These are phyloP conservation scores for Fraxinus sp. DNA, from an alignment of 305 asterid genomes.

Conservation along the genomic window DNA sequence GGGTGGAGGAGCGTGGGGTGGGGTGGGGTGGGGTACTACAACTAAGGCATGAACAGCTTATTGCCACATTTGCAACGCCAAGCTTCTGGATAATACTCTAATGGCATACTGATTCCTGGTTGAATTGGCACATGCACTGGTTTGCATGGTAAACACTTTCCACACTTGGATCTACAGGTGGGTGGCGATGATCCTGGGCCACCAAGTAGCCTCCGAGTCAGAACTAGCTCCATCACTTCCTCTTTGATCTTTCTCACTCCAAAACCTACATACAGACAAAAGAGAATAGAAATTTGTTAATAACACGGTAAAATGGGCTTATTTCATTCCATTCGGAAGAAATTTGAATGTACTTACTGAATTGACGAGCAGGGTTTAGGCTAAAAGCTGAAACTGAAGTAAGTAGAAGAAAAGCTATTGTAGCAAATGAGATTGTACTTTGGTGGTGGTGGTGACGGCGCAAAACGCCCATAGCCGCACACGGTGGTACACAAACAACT, in stretches of 20 bases:
- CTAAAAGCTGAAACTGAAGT: conserved; percentile 43
- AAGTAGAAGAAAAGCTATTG: conserved; percentile 52
- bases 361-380: conserved; percentile 36
- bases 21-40: background rate
- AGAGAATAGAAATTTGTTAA: background rate
- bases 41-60: conserved; percentile 66
- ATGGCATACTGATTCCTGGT: conserved; percentile 61
- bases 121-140: conserved; percentile 79
- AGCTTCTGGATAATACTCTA: conserved; percentile 90
- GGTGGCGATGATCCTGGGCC: conserved; percentile 86
- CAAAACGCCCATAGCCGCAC: background rate
- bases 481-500: background rate
- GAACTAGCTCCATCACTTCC: conserved; percentile 28
- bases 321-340: background rate
- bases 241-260: conserved; percentile 30
- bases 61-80: conserved; percentile 88
- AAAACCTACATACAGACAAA: conserved; percentile 18
- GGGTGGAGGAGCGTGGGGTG: too few species aligned
- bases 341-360: conserved; percentile 40
- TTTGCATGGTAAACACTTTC: conserved; percentile 62
- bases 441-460: conserved; percentile 42
- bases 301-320: background rate
- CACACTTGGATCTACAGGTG: conserved; percentile 78
- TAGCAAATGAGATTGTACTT: conserved; percentile 42
- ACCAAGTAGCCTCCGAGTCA: conserved; percentile 44